phyloP scores from a whole-genome alignment of 2,329 filamentous ascomycete genomes.

The Ascomycota sp. region DNA sequence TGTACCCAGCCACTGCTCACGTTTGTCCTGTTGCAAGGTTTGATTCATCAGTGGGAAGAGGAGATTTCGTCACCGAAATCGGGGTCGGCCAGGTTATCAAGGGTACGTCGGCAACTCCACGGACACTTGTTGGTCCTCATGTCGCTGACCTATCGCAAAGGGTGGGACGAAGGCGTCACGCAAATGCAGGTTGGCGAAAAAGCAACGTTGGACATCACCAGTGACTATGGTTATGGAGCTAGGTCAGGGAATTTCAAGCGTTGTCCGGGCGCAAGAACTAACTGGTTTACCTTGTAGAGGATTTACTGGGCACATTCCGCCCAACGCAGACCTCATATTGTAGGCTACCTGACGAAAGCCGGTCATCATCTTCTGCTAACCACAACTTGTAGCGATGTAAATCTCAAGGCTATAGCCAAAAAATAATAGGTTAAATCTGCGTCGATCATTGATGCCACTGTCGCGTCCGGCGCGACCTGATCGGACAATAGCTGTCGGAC shows the following conservation, averaged over 20 bases:
- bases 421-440: too few relatives aligned
- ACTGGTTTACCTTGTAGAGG: slow-evolving; percentile 27
- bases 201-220: slow-evolving; percentile 59
- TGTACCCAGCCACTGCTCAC: not conserved
- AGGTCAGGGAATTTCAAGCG: slow-evolving; percentile 5
- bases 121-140: slow-evolving; percentile 1
- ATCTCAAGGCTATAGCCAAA: too few relatives aligned
- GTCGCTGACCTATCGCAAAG: slow-evolving; percentile 17
- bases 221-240: slow-evolving; percentile 4
- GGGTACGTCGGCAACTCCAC: slow-evolving; percentile 29
- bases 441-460: too few relatives aligned
- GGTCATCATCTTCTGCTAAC: too few relatives aligned
- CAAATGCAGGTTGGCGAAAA: slow-evolving; percentile 83
- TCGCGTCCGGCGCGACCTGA: too few relatives aligned
- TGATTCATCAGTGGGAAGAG: slow-evolving; percentile 61
- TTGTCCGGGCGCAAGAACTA: slow-evolving; percentile 7
- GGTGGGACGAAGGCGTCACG: slow-evolving; percentile 66
- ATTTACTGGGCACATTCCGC: slow-evolving; percentile 56
- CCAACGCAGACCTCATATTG: slow-evolving; percentile 60
- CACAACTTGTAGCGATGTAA: too few relatives aligned
- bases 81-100: slow-evolving; percentile 69
- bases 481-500: too few relatives aligned
- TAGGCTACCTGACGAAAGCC: slow-evolving; percentile 11
- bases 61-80: slow-evolving; percentile 56
- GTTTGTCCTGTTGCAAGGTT: slow-evolving; percentile 37